Conservation (phyloP, 495 filamentous ascomycete genomes). For the Penicillium roqueforti region DNA sequence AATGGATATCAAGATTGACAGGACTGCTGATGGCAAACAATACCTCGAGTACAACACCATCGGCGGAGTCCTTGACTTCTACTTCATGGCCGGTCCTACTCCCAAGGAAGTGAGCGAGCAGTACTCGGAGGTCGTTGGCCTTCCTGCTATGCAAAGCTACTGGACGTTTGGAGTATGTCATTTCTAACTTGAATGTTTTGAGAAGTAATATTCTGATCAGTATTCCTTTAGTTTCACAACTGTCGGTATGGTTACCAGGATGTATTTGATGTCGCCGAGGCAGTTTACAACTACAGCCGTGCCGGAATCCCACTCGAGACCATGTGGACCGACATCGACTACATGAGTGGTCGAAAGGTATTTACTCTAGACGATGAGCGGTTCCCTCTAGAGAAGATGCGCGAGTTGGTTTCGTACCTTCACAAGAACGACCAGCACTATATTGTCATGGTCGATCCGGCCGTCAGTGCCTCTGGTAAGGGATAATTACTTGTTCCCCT, state of each 20-base stretch:
- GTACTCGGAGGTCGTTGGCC: conserved; percentile 66
- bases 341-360: conserved; percentile 64
- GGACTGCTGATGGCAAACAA: conserved; percentile 55
- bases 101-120: conserved; percentile 69
- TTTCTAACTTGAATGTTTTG: neutral
- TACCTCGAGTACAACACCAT: conserved; percentile 83
- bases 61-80: conserved; percentile 79
- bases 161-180: conserved; percentile 65
- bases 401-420: conserved; percentile 65
- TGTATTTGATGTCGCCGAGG: conserved; percentile 73
- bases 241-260: conserved; percentile 80
- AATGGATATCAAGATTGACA: conserved; percentile 82
- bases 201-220: neutral
- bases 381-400: conserved; percentile 64
- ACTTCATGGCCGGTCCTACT: conserved; percentile 72
- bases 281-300: conserved; percentile 71
- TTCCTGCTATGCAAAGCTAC: conserved; percentile 77
- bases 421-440: conserved; percentile 75
- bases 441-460: conserved; percentile 85
- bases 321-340: conserved; percentile 87
- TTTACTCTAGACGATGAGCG: conserved; percentile 73
- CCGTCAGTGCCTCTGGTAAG: conserved; percentile 49
- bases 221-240: conserved; percentile 57
- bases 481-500: neutral
- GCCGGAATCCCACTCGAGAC: conserved; percentile 79